Percentiles rank a stretch among this genome's conserved stretches.
Evolutionary conservation across 108 stramenopile species (phyloP).

Genomic region (Nitzschia inconspicua): DNA sequence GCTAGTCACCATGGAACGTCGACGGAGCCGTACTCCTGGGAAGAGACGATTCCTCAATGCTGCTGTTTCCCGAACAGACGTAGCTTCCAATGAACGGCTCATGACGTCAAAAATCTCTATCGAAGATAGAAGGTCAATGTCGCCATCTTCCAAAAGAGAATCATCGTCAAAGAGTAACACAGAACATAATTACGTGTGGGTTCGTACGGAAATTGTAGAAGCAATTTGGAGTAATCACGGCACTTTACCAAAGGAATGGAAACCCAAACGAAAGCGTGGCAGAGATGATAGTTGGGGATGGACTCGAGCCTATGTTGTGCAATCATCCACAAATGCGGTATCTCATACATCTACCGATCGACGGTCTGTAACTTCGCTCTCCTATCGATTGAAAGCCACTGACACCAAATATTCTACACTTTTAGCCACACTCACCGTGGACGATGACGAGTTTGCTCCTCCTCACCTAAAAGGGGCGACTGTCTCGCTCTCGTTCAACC

Average conservation of each 20-base stretch:
- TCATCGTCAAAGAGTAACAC: background rate
- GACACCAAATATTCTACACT: background rate
- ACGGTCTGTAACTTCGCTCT: background rate
- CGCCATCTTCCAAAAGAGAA: background rate
- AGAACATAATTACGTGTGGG: slow-evolving; percentile 37
- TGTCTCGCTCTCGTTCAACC: slow-evolving; percentile 40
- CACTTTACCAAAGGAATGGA: slow-evolving; percentile 36
- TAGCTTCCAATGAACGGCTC: background rate
- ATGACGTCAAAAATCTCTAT: background rate
- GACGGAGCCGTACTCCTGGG: background rate
- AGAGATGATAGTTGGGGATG: slow-evolving; percentile 37
- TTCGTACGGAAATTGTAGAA: slow-evolving; percentile 42
- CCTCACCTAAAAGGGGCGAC: slow-evolving; percentile 22
- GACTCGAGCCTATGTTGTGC: slow-evolving; percentile 28
- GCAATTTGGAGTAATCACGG: slow-evolving; percentile 37
- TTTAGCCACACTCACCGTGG: slow-evolving; percentile 25
- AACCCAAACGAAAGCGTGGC: slow-evolving; percentile 32
- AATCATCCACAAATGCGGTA: background rate
- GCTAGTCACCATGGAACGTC: slow-evolving; percentile 5
- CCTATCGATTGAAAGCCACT: slow-evolving; percentile 1
- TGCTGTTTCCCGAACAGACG: slow-evolving; percentile 1
- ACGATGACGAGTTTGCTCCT: slow-evolving; percentile 40
- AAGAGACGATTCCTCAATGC: background rate
- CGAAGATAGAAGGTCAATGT: background rate
- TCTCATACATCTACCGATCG: background rate